Base-by-base conservation (phyloP, 2,329 filamentous ascomycete species). In the Pseudomassariella vexata region DNA sequence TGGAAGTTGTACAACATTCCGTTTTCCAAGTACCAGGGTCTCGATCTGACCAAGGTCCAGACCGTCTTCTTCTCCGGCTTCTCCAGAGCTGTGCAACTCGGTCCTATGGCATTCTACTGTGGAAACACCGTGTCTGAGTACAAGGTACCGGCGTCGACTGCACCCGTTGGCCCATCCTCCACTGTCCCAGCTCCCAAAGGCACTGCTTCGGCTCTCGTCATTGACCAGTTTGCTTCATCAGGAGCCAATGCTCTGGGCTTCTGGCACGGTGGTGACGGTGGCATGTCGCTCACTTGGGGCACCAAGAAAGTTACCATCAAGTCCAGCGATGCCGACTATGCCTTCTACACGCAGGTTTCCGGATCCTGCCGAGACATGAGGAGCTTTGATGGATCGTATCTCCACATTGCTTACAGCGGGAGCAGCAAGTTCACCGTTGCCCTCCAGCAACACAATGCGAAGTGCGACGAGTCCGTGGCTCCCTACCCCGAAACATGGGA, bases 401-500 rank as follows among this genome's bases (percentile, higher is more conserved):
- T 85, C 9, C 79, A 84, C 55, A 70, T 85, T 32, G 66, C 68
- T 9, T 82, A 76, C 52, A 67, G 63, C 2, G 80, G 80, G 7
- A 73, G 67, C 47, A 73, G 67, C 41, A 69, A 72, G 17, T 85
- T 83, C 53, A 76, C 70, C 6, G 60, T 84, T 27, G 68, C 79
- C 2, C 53, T 85, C 30, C 78, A 81, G 45, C 78, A 84, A 55
- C 73, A 82, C 56, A 85, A 85, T 45, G 57, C 61, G 14, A 56
- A 65, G 12, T 84, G 80, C 49, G 65, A 76, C 48, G 57, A 66
- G 5, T 48, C 52, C 12, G 61, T 73, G 17, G 65, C 65, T 12
- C 79, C 80, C 0, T 82, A 69, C 46, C 79, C 79, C 0, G 76
- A 75, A 49, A 82, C 79, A 1, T 79, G 78, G 66, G 79, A 84